Evolutionary conservation across 208 protist species (phyloP).

Genomic region (Crithidia brevicula): DNA sequence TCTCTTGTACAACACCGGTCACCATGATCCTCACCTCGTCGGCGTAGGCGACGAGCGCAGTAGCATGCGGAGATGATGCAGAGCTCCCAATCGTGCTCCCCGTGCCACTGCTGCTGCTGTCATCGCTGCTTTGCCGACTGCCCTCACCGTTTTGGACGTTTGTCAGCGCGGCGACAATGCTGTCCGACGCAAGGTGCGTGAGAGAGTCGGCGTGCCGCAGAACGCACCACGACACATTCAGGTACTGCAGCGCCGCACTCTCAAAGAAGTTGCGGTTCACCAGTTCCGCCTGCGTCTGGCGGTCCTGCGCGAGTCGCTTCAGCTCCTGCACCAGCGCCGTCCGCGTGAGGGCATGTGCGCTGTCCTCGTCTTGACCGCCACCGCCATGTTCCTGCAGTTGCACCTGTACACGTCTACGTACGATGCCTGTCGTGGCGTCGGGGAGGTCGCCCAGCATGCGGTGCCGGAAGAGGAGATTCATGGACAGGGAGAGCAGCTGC

Average conservation of each 20-base stretch:
- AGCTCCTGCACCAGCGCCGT: constrained; percentile 20
- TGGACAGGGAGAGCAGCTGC: constrained; percentile 57
- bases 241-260: constrained; percentile 61
- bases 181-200: constrained; percentile 59
- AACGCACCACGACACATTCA: constrained; percentile 63
- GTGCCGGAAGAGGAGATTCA: constrained; percentile 41
- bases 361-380: background rate
- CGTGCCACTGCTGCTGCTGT: background rate
- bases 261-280: constrained; percentile 71
- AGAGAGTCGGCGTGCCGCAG: constrained; percentile 63
- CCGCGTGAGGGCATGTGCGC: background rate
- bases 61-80: background rate
- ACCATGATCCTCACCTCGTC: constrained; percentile 68
- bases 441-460: constrained; percentile 43
- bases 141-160: background rate
- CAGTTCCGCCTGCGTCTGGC: constrained; percentile 45
- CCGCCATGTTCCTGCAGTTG: constrained; percentile 1
- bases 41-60: constrained; percentile 44
- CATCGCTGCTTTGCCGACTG: background rate
- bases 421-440: constrained; percentile 5
- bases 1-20: constrained; percentile 55
- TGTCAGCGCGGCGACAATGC: constrained; percentile 23
- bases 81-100: no score
- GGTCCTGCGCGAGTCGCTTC: constrained; percentile 13
- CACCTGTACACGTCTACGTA: constrained; percentile 19